Conservation (phyloP, 345 rosid species). For the Pistacia atlantica region DNA sequence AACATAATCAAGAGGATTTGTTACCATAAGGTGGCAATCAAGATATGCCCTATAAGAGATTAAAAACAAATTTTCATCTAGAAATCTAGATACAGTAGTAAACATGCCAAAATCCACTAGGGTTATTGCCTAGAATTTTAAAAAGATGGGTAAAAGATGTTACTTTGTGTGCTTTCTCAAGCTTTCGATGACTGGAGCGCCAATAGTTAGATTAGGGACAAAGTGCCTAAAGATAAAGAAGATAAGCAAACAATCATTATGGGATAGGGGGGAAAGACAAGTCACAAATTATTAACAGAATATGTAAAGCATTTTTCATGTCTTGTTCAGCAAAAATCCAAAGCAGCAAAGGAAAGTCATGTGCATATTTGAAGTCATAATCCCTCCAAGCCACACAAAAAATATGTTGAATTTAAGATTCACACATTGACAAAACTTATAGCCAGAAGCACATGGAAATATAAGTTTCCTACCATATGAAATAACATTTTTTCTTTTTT, state of each 20-base stretch:
- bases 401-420: not conserved
- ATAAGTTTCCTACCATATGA: too few relatives aligned
- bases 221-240: constrained; percentile 59
- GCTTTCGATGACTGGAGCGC: constrained; percentile 89
- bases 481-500: not conserved
- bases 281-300: not conserved
- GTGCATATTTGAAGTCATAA: not conserved
- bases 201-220: constrained; percentile 86
- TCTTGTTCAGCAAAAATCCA: not conserved
- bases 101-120: not conserved
- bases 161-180: constrained; percentile 89
- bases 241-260: not conserved
- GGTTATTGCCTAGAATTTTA: not conserved
- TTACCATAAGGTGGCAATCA: constrained; percentile 96
- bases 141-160: constrained; percentile 2
- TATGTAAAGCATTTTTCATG: not conserved
- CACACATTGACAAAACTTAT: not conserved
- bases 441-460: not conserved
- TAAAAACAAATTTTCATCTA: constrained; percentile 2
- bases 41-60: constrained; percentile 68
- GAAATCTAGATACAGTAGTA: not conserved
- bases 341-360: not conserved
- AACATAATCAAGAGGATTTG: constrained; percentile 87
- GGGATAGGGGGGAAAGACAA: not conserved
- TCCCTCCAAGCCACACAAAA: not conserved